Evolutionary conservation across 345 rosid species (phyloP).

Genomic region (Murraya koenigii): DNA sequence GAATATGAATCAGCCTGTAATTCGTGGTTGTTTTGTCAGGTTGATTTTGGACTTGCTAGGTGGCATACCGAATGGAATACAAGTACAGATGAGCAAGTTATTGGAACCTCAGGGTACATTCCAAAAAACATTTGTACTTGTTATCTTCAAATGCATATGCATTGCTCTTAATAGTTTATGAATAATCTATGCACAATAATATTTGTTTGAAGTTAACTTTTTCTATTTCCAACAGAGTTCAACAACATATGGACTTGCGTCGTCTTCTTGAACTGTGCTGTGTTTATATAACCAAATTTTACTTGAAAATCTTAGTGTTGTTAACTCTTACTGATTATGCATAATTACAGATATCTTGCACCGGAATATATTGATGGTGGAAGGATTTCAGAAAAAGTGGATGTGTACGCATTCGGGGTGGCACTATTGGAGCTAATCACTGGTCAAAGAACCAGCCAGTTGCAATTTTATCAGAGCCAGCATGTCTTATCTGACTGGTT

Average conservation of each 20-base stretch:
- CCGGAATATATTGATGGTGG: slow-evolving; percentile 59
- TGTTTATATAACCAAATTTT: background rate
- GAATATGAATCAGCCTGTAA: background rate
- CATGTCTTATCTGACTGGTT: slow-evolving; percentile 46
- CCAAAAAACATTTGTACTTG: background rate
- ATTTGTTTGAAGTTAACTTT: background rate
- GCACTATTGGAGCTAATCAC: slow-evolving; percentile 61
- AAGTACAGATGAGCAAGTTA: slow-evolving; percentile 32
- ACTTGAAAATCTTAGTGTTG: background rate
- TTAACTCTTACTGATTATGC: slow-evolving; percentile 4
- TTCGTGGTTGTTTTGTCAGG: slow-evolving; percentile 28
- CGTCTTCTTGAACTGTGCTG: too few relatives aligned
- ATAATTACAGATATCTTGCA: slow-evolving; percentile 51
- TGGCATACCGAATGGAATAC: slow-evolving; percentile 52
- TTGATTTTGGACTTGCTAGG: slow-evolving; percentile 76
- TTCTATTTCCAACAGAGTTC: background rate
- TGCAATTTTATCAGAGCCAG: slow-evolving; percentile 38
- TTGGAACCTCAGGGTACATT: slow-evolving; percentile 59
- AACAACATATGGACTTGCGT: too few relatives aligned
- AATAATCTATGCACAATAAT: background rate
- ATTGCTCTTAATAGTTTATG: too few relatives aligned
- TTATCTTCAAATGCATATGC: background rate
- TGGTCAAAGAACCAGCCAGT: slow-evolving; percentile 43
- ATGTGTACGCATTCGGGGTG: slow-evolving; percentile 70
- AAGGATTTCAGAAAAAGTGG: slow-evolving; percentile 45